phyloP scores from a whole-genome alignment of 2,329 filamentous ascomycete species.

The Fusarium fujikuroi region DNA sequence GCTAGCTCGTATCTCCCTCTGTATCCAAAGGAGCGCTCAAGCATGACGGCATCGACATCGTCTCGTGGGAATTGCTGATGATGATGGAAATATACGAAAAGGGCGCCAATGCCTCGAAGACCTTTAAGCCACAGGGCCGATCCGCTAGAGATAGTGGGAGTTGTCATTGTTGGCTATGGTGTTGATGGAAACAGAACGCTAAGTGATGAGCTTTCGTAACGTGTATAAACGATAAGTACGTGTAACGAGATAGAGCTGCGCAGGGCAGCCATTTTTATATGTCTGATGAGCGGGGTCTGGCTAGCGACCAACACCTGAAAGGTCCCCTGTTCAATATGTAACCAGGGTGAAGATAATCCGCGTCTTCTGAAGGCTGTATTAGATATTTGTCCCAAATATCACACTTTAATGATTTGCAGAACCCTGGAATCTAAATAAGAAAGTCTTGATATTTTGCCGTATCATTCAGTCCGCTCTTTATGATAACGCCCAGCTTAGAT shows the following conservation, averaged over 20 bases:
- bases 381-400: accelerated
- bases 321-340: neutral
- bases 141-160: too few relatives aligned
- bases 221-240: accelerated
- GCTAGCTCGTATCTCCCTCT: too few relatives aligned
- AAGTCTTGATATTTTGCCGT: accelerated
- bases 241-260: neutral
- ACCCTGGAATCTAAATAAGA: neutral
- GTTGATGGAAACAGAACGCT: too few relatives aligned
- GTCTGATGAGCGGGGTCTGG: neutral
- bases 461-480: neutral
- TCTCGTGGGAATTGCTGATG: too few relatives aligned
- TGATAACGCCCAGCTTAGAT: neutral
- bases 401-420: accelerated
- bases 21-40: too few relatives aligned
- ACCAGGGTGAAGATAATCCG: neutral
- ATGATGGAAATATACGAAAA: too few relatives aligned
- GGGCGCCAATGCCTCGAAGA: too few relatives aligned
- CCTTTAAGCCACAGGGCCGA: too few relatives aligned
- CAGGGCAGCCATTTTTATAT: neutral
- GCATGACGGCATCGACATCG: too few relatives aligned
- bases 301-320: neutral
- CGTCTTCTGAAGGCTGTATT: neutral
- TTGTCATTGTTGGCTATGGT: too few relatives aligned
- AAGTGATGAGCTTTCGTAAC: neutral